Evolutionary conservation across 176 grass and related monocot genomes (phyloP).

Genomic region (Carex parvula): DNA sequence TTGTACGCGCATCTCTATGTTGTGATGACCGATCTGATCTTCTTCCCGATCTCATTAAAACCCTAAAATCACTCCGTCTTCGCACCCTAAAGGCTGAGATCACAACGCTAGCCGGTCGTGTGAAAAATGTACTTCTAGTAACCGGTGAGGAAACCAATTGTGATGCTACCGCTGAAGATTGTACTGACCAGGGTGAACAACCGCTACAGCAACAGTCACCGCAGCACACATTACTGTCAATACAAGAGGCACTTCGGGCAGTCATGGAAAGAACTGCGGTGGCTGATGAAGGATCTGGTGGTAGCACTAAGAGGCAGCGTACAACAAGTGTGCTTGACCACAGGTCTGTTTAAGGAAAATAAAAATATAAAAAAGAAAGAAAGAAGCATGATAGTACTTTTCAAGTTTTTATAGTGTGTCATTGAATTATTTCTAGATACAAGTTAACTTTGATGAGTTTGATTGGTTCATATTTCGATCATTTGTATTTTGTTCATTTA

Average conservation of each 20-base stretch:
- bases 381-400: slow-evolving; percentile 38
- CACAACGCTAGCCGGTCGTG: slow-evolving; percentile 80
- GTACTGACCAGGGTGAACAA: neutral
- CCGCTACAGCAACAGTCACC: slow-evolving; percentile 37
- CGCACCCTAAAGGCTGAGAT: slow-evolving; percentile 94
- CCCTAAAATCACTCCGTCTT: slow-evolving; percentile 77
- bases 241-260: slow-evolving; percentile 75
- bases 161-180: neutral
- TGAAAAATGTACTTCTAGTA: slow-evolving; percentile 86
- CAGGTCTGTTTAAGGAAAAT: slow-evolving; percentile 64
- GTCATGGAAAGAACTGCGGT: slow-evolving; percentile 74
- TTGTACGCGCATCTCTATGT: slow-evolving; percentile 82
- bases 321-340: slow-evolving; percentile 78
- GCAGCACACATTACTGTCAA: slow-evolving; percentile 60
- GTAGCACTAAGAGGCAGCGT: slow-evolving; percentile 87
- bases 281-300: slow-evolving; percentile 50
- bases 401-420: slow-evolving; percentile 32
- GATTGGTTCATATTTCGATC: neutral
- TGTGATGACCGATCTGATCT: slow-evolving; percentile 97
- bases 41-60: slow-evolving; percentile 83
- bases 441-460: neutral
- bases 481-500: neutral
- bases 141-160: slow-evolving; percentile 44
- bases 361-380: slow-evolving; percentile 26
- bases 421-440: slow-evolving; percentile 18